Evolutionary conservation across 805 yeast species (phyloP).

Genomic region (Sungouiella thailandica): DNA sequence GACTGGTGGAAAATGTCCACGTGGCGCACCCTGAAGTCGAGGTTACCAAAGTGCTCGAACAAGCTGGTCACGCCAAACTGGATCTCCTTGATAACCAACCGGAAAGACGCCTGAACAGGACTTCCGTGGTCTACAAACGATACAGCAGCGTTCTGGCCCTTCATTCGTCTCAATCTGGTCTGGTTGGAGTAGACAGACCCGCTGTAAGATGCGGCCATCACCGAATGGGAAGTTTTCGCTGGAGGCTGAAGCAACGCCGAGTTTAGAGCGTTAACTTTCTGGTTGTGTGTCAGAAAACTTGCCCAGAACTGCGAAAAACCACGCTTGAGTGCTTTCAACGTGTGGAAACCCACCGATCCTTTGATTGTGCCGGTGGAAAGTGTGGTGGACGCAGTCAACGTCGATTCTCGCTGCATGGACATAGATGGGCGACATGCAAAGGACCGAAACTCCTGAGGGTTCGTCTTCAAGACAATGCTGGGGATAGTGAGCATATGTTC

Average conservation of each 20-base stretch:
- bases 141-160: not conserved
- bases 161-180: conserved; percentile 8
- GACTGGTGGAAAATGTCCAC: conserved; percentile 13
- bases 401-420: conserved; percentile 16
- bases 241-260: not conserved
- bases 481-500: conserved; percentile 18
- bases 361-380: conserved; percentile 14
- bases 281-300: not conserved
- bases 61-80: conserved; percentile 15
- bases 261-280: not conserved
- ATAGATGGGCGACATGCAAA: conserved; percentile 11
- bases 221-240: not conserved
- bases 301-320: not conserved
- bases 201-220: not conserved
- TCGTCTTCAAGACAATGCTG: conserved; percentile 22
- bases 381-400: conserved; percentile 12
- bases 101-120: conserved; percentile 38
- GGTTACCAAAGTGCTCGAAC: conserved; percentile 23
- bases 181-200: conserved; percentile 8
- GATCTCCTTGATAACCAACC: conserved; percentile 17
- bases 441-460: conserved; percentile 21
- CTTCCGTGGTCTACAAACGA: conserved; percentile 6
- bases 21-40: conserved; percentile 11
- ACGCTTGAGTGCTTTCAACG: not conserved
- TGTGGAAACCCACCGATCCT: conserved; percentile 6